Evolutionary conservation across 257 asterid species (phyloP).

Genomic region (Primulina eburnea): DNA sequence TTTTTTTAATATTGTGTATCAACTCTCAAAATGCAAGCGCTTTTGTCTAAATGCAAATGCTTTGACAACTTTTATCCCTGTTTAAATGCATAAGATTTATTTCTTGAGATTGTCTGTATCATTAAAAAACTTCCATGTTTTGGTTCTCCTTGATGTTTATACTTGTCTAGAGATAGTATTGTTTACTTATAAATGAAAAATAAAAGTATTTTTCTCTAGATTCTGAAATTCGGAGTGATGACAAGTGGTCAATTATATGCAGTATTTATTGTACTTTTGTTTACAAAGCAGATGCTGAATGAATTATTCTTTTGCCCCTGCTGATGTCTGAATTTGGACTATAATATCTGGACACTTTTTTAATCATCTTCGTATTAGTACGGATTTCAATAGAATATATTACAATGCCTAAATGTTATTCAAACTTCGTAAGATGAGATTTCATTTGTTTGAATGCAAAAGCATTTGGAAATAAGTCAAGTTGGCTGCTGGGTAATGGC

Average conservation of each 20-base stretch:
- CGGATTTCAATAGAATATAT: not conserved
- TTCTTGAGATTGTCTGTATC: not conserved
- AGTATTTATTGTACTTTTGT: not conserved
- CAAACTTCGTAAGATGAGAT: not conserved
- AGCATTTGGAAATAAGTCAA: slow-evolving; percentile 6
- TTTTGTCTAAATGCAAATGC: not conserved
- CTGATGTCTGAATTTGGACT: not conserved
- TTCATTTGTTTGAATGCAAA: not conserved
- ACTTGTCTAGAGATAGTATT: not conserved
- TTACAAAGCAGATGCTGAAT: not conserved
- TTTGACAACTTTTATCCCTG: not conserved
- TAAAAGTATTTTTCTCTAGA: not conserved
- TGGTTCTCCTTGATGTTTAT: not conserved
- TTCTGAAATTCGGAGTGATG: not conserved
- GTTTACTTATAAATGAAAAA: not conserved
- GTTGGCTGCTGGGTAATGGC: not conserved
- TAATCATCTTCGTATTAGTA: not conserved
- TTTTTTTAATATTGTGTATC: too few relatives aligned
- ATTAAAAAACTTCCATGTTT: not conserved
- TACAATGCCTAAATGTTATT: not conserved
- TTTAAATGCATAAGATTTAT: not conserved
- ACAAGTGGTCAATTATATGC: not conserved
- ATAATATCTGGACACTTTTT: not conserved
- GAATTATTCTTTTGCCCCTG: not conserved
- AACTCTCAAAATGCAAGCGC: not conserved